Evolutionary conservation across 805 yeast genomes (phyloP), one percentile per base, ranked within the genome.

Genomic region (Saturnispora serradocipensis): DNA sequence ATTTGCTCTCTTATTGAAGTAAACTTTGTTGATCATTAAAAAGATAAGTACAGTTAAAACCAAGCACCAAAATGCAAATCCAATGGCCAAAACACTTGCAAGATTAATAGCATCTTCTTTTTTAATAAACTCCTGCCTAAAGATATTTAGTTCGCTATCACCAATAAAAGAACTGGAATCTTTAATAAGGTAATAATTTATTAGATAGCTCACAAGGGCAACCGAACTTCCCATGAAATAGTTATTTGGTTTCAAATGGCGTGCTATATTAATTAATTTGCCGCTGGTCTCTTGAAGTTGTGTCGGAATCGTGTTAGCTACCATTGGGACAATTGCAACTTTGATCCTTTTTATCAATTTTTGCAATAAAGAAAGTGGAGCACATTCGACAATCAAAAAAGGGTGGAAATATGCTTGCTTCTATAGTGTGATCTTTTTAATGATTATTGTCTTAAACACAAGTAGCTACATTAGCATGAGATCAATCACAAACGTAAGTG

Each of bases 81-180:
- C 27, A n/a, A 39, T 22, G 2, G 16, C 35, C 27, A 49, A 27
- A 6, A 40, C n/a, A 11, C 48, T 42, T 4, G 49, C 5, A 2
- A 49, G 3, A 3, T 39, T 45, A 15, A 22, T 16, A 36, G 51
- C 46, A 3, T 48, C 45, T 3, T 55, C 58, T 4, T 18, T 53
- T 44, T 25, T 53, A 3, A 55, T 15, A 30, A 46, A 53, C 1
- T 43, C 28, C 11, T 42, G 42, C 27, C 49, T 46, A 45, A 49
- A 43, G 3, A 18, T 11, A 18, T 7, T 38, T 15, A 15, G 15
- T 9, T 18, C 18, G 24, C 43, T 43, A 16, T 25, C 30, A 3
- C 22, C 38, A 16, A 25, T 13, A 5, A 47, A 38, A 20, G 28
- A 7, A 18, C 5, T 16, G 5, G 40, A 42, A 20, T 36, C 27